A percentile compares a stretch with the other conserved stretches of the same genome.
Evolutionary conservation across 768 basidiomycete genomes (phyloP).

Genomic region (Candolleomyces efflorescens): DNA sequence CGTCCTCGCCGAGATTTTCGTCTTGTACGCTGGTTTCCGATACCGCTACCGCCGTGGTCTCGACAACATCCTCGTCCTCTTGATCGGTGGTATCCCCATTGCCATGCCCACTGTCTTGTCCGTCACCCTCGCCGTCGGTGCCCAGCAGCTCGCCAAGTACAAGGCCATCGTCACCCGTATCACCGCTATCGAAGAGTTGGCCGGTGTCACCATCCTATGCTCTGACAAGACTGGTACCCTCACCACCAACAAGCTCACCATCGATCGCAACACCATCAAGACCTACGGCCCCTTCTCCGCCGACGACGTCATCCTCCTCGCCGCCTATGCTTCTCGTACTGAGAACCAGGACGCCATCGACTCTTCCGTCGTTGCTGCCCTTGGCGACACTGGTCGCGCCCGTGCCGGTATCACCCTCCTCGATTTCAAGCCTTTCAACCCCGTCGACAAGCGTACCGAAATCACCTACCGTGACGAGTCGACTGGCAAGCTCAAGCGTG

Average conservation of each 20-base stretch:
- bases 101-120: slow-evolving; percentile 99
- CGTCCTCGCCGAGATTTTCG: slow-evolving; percentile 89
- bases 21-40: slow-evolving; percentile 89
- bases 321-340: slow-evolving; percentile 94
- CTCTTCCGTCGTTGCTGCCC: slow-evolving; percentile 74
- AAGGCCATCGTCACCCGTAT: slow-evolving; percentile 99
- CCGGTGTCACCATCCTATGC: slow-evolving; percentile 97
- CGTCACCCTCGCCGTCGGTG: slow-evolving; percentile 97
- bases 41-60: slow-evolving; percentile 93
- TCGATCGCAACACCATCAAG: slow-evolving; percentile 87
- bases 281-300: slow-evolving; percentile 85
- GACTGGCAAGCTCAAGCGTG: slow-evolving; percentile 92
- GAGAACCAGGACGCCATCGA: slow-evolving; percentile 99
- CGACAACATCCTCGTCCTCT: slow-evolving; percentile 94
- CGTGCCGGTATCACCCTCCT: slow-evolving; percentile 92
- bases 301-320: slow-evolving; percentile 89
- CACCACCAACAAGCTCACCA: slow-evolving; percentile 99
- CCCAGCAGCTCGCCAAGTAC: slow-evolving; percentile 98
- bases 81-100: slow-evolving; percentile 99
- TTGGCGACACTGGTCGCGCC: slow-evolving; percentile 66
- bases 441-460: slow-evolving; percentile 98
- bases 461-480: slow-evolving; percentile 95
- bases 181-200: slow-evolving; percentile 97
- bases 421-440: slow-evolving; percentile 99
- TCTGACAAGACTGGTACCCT: slow-evolving; percentile 99